A percentile compares a stretch with the other conserved stretches of the same genome.
Conservation (phyloP, 805 yeast genomes). For the Vanderwaltozyma tropicalis region DNA sequence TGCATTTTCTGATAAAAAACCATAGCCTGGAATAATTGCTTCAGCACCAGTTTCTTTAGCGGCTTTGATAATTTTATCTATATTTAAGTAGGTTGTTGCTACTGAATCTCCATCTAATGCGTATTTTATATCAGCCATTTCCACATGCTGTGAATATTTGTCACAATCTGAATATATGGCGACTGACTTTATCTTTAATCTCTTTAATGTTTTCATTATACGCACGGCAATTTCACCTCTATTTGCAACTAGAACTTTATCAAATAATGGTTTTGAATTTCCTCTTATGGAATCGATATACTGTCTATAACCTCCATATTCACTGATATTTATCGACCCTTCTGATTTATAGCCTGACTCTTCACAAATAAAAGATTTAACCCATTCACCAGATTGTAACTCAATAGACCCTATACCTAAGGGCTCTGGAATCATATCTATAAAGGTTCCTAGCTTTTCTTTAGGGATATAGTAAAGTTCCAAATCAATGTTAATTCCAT, state of each 20-base stretch:
- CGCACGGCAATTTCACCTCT: constrained; percentile 97
- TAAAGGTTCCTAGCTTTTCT: constrained; percentile 71
- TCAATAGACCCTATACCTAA: constrained; percentile 92
- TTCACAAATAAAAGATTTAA: constrained; percentile 91
- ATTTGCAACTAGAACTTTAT: constrained; percentile 85
- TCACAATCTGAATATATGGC: constrained; percentile 91
- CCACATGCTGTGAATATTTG: constrained; percentile 77
- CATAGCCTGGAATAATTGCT: constrained; percentile 98
- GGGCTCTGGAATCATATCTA: constrained; percentile 86
- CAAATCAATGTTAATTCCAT: constrained; percentile 54
- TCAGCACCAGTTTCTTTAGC: constrained; percentile 78
- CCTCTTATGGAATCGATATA: constrained; percentile 31
- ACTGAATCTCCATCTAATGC: constrained; percentile 75
- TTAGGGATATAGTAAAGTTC: constrained; percentile 80
- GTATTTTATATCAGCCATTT: constrained; percentile 70
- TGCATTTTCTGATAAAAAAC: constrained; percentile 92
- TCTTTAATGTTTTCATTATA: constrained; percentile 78
- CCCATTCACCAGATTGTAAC: constrained; percentile 68
- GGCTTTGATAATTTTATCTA: constrained; percentile 77
- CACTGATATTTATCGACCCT: constrained; percentile 75
- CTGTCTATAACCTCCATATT: constrained; percentile 78
- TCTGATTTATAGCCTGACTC: constrained; percentile 67
- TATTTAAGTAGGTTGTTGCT: constrained; percentile 79
- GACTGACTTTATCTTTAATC: constrained; percentile 64
- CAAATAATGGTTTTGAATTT: constrained; percentile 31